Evolutionary conservation across 805 yeast species (phyloP), one percentile per base, ranked within the genome.

Genomic region (Teunomyces gatunensis): DNA sequence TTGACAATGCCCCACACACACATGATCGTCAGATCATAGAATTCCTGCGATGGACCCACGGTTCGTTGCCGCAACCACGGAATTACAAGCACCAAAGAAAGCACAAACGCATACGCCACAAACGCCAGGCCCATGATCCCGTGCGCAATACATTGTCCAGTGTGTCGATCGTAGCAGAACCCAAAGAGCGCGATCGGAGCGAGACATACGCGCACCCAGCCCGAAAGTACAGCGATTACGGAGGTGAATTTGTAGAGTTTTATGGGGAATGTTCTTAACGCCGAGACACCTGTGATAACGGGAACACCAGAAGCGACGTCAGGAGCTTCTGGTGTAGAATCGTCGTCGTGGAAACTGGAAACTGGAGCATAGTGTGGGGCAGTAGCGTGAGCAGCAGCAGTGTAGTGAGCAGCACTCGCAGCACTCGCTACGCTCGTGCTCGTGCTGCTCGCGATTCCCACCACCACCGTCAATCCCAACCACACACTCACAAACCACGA

Each of bases 51-150:
- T 39, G 50, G 54, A 17, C 54, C 46, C 1, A 58, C 58, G 18
- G 48, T 46, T 25, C 51, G 57, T 56, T 79, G 68, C 57, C 89
- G 69, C 56, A 90, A 63, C 91, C 94, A 83, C 3, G 94, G 92
- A 3, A 89, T 68, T 6, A 83, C 77, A 45, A 92, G 73, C 57
- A 89, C 84, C 58, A 83, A 64, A 2, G 81, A 63, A 55, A 89
- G 74, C 9, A 89, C 67, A 50, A 85, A 82, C 3, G 97, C 96
- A 63, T 92, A 92, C 3, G 76, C 67, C 9, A 92, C 78, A 56
- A 92, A 92, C 0, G 96, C 85, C 20, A 88, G 78, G 0, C 98
- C 98, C 98, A 92, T 92, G 50, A 92, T 88, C 4, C 97, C 97
- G 64, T 92, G 98, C 0, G 98, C 98, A 35, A 90, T 79, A 65